Conservation (phyloP, 2,329 filamentous ascomycete genomes). For the Talaromyces rugulosus region DNA sequence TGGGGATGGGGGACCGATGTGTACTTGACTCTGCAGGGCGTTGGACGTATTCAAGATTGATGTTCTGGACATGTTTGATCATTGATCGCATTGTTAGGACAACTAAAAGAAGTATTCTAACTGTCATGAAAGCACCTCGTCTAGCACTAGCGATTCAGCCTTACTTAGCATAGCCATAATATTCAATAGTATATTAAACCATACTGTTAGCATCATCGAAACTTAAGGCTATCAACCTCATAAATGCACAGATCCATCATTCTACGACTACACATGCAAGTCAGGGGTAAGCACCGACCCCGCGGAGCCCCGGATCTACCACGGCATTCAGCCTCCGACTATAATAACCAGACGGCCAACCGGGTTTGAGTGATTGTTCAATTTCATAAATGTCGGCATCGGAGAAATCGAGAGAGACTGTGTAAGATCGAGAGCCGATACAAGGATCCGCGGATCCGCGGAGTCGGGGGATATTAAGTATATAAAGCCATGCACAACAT, state of each 20-base stretch:
- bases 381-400: not conserved
- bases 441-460: not conserved
- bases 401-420: too few species aligned
- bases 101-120: not conserved
- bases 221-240: too few species aligned
- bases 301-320: not conserved
- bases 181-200: not conserved
- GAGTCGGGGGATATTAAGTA: not conserved
- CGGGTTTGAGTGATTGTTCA: not conserved
- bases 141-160: not conserved
- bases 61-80: too few species aligned
- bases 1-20: slow-evolving; percentile 85
- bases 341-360: not conserved
- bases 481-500: not conserved
- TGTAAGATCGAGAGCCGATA: not conserved
- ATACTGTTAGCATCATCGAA: not conserved
- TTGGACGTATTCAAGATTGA: slow-evolving; percentile 47
- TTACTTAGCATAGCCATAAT: not conserved
- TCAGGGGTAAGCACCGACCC: too few species aligned
- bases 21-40: slow-evolving; percentile 59
- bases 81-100: not conserved
- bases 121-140: too few species aligned
- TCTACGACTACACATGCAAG: too few species aligned
- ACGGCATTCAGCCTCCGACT: not conserved
- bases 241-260: too few species aligned